Conservation (phyloP, 164 flowering plant genomes). For the Liriodendron chinense region DNA sequence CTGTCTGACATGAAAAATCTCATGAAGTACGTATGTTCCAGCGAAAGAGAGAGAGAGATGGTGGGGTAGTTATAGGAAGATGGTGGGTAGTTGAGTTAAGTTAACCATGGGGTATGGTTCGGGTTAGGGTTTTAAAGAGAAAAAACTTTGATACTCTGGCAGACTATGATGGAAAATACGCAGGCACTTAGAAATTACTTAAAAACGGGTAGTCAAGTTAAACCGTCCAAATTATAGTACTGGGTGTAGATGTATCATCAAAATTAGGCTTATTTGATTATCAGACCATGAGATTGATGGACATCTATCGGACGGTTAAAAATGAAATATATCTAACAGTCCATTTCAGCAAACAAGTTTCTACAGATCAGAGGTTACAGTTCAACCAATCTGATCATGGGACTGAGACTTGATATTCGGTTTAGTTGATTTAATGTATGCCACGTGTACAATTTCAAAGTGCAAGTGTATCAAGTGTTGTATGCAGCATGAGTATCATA, state of each 20-base stretch:
- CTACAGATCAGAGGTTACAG: background rate
- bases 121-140: background rate
- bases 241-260: too few relatives aligned
- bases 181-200: background rate
- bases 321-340: too few relatives aligned
- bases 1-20: constrained; percentile 10
- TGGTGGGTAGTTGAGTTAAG: background rate
- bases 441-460: background rate
- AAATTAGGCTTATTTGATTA: too few relatives aligned
- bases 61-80: background rate
- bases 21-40: background rate
- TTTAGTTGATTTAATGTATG: background rate
- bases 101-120: background rate
- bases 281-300: too few relatives aligned
- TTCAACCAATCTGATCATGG: background rate
- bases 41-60: background rate
- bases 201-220: background rate
- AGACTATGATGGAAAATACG: background rate
- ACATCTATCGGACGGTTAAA: too few relatives aligned
- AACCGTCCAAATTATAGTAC: too few relatives aligned
- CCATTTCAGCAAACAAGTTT: too few relatives aligned
- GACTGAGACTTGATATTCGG: background rate
- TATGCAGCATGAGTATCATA: background rate
- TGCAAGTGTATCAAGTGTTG: background rate
- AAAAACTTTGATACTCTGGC: background rate